Evolutionary conservation across 345 rosid genomes (phyloP).

Genomic region (Eucalyptus pumila): DNA sequence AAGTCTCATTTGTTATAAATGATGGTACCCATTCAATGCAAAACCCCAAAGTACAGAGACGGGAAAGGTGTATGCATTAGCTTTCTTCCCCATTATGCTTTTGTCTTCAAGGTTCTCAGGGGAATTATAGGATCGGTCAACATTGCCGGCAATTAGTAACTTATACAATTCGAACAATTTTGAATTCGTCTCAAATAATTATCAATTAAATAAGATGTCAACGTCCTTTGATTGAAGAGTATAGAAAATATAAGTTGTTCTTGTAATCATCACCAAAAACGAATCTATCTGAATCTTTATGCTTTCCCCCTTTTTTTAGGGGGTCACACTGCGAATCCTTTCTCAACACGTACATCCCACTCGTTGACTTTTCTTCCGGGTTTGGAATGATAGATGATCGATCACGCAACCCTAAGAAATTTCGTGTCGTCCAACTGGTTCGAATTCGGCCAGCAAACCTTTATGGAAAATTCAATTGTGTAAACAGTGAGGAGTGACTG

Average conservation of each 20-base stretch:
- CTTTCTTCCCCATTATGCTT: background rate
- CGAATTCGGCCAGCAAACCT: background rate
- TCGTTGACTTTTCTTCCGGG: background rate
- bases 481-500: background rate
- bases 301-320: background rate
- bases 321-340: background rate
- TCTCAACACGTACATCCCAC: background rate
- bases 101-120: background rate
- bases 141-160: background rate
- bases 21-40: background rate
- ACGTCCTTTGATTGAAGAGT: background rate
- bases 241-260: background rate
- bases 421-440: background rate
- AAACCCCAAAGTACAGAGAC: background rate
- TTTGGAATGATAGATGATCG: background rate
- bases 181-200: background rate
- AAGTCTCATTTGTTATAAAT: background rate
- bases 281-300: background rate
- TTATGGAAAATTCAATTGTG: background rate
- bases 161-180: background rate
- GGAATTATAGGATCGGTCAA: background rate
- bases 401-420: background rate
- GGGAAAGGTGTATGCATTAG: background rate
- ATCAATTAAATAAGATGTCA: background rate
- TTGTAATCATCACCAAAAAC: background rate